A percentile compares a stretch with the other conserved stretches of the same genome.
Conservation (phyloP, 176 grass and related monocot genomes). For the Oryza glaberrima region DNA sequence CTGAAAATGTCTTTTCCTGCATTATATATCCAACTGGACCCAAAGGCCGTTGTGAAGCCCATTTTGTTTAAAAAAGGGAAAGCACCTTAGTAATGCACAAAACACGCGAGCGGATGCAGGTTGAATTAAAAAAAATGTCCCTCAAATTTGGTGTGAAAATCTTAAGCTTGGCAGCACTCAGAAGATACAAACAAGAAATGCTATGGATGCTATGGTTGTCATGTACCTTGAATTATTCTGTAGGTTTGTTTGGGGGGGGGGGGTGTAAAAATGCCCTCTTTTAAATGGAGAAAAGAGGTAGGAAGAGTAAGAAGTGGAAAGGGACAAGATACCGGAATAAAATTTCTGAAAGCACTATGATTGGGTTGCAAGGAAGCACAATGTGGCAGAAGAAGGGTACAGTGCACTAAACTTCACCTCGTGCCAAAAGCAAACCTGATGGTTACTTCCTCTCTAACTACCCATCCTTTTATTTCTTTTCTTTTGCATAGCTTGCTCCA, state of each 20-base stretch:
- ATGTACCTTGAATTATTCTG: conserved; percentile 27
- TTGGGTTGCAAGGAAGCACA: conserved; percentile 59
- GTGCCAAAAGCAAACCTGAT: conserved; percentile 67
- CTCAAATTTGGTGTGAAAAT: neutral
- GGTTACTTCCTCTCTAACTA: conserved; percentile 51
- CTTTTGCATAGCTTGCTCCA: conserved; percentile 25
- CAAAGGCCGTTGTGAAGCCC: neutral
- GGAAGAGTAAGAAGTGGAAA: conserved; percentile 65
- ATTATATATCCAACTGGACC: neutral
- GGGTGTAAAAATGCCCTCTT: conserved; percentile 13
- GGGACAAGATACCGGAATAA: conserved; percentile 72
- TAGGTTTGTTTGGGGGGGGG: conserved; percentile 28
- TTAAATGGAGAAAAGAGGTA: conserved; percentile 35
- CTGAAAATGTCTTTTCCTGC: neutral
- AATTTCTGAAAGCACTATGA: conserved; percentile 40
- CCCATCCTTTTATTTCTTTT: conserved; percentile 22
- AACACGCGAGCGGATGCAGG: neutral
- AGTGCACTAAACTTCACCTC: conserved; percentile 70
- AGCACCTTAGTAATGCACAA: neutral
- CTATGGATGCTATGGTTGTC: neutral
- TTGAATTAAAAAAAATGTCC: neutral
- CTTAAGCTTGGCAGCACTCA: neutral
- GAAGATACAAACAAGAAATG: conserved; percentile 1
- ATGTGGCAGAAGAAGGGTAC: conserved; percentile 44
- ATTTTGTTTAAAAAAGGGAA: conserved; percentile 15